Evolutionary conservation across 1,284 basidiomycete species (phyloP).

Genomic region (Tranzscheliella williamsii): DNA sequence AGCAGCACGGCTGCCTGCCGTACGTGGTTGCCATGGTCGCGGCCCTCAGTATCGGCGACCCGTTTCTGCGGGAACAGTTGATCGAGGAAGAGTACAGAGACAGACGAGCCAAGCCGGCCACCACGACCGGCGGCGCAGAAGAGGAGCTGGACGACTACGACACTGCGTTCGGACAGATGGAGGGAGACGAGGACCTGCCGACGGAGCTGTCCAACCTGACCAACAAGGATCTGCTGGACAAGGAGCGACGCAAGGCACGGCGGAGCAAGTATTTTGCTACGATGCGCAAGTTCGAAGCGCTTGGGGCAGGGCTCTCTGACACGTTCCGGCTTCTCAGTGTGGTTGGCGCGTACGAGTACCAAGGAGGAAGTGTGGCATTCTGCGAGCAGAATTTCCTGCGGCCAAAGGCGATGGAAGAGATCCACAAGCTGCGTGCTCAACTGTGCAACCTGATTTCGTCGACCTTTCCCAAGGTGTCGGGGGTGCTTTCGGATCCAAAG

Average conservation of each 20-base stretch:
- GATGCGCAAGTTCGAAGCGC: slow-evolving; percentile 72
- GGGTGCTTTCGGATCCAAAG: slow-evolving; percentile 26
- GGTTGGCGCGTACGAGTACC: slow-evolving; percentile 93
- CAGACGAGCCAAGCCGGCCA: slow-evolving; percentile 22
- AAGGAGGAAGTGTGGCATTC: slow-evolving; percentile 74
- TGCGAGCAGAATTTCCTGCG: slow-evolving; percentile 90
- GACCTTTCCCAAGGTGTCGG: slow-evolving; percentile 11
- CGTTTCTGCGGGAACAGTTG: slow-evolving; percentile 83
- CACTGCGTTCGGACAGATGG: slow-evolving; percentile 60
- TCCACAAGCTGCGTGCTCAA: slow-evolving; percentile 92
- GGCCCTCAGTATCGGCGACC: slow-evolving; percentile 90
- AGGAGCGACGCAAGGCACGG: slow-evolving; percentile 69
- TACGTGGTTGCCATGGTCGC: slow-evolving; percentile 91
- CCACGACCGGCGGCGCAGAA: slow-evolving; percentile 64
- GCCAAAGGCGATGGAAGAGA: slow-evolving; percentile 97
- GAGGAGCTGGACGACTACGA: slow-evolving; percentile 69
- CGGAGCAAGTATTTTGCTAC: slow-evolving; percentile 66
- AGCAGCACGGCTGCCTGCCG: slow-evolving; percentile 86
- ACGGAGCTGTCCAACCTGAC: slow-evolving; percentile 63
- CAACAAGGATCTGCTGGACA: slow-evolving; percentile 68
- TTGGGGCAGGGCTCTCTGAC: slow-evolving; percentile 86
- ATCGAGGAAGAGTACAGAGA: slow-evolving; percentile 63
- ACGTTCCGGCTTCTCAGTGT: slow-evolving; percentile 85
- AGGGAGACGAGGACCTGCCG: slow-evolving; percentile 64
- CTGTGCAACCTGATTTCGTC: slow-evolving; percentile 60